These are phyloP conservation scores for Cercospora berteroae DNA, from an alignment of 2,329 filamentous ascomycete species.

Conservation along the genomic window DNA sequence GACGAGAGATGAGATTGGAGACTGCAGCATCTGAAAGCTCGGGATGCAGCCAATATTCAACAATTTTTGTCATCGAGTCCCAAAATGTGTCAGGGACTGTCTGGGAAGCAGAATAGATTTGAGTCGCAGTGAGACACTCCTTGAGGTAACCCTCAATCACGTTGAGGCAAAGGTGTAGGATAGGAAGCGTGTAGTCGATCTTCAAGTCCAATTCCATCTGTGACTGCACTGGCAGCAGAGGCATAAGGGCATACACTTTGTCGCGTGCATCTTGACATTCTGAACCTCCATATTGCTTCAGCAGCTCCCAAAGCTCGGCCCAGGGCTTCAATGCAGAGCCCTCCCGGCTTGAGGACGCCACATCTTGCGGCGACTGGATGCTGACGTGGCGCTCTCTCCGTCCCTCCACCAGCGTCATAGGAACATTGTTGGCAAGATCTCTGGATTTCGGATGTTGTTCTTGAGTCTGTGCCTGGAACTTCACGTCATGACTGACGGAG, in stretches of 20 bases:
- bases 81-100: neutral
- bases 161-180: neutral
- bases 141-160: neutral
- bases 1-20: neutral
- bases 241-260: neutral
- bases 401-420: neutral
- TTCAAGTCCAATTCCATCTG: neutral
- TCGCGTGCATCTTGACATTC: neutral
- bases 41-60: neutral
- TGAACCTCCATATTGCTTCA: neutral
- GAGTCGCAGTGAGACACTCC: neutral
- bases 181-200: neutral
- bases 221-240: neutral
- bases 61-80: neutral
- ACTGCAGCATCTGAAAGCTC: neutral
- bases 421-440: neutral
- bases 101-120: neutral
- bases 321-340: neutral
- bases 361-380: neutral
- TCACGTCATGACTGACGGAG: neutral
- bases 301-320: neutral
- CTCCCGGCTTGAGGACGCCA: neutral
- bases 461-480: neutral
- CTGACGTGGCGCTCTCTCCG: neutral
- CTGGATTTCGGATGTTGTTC: neutral